These are phyloP conservation scores for Silybum marianum DNA, from an alignment of 129 eudicot species.

Conservation along the genomic window DNA sequence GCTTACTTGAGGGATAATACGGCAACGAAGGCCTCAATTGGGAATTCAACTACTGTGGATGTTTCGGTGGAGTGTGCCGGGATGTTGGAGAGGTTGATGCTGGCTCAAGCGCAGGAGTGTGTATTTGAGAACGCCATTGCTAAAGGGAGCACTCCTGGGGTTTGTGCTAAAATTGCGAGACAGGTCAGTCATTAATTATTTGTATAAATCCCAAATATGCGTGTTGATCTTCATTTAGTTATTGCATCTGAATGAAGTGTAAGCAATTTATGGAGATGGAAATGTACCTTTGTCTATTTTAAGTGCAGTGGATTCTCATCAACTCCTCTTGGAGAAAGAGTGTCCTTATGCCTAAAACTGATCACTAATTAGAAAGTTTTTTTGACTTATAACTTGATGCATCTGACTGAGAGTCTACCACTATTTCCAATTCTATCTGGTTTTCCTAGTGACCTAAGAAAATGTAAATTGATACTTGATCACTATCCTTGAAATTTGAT, in stretches of 20 bases:
- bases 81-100: conserved; percentile 90
- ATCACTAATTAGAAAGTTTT: not conserved
- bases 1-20: conserved; percentile 71
- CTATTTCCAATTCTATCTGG: not conserved
- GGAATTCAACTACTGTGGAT: conserved; percentile 59
- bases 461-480: not conserved
- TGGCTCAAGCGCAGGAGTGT: conserved; percentile 94
- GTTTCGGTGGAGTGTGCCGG: conserved; percentile 85
- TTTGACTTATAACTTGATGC: not conserved
- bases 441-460: not conserved
- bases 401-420: not conserved
- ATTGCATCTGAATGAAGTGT: not conserved
- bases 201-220: not conserved
- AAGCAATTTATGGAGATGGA: too few relatives aligned
- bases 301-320: too few relatives aligned
- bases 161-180: conserved; percentile 78
- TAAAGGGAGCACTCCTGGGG: conserved; percentile 77
- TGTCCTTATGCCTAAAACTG: not conserved
- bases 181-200: conserved; percentile 50
- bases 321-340: not conserved
- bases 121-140: conserved; percentile 83
- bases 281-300: too few relatives aligned
- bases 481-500: not conserved
- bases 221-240: not conserved
- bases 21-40: conserved; percentile 67